Base-by-base conservation (phyloP, 148 eudicot genomes). In the Cornus controversa region DNA sequence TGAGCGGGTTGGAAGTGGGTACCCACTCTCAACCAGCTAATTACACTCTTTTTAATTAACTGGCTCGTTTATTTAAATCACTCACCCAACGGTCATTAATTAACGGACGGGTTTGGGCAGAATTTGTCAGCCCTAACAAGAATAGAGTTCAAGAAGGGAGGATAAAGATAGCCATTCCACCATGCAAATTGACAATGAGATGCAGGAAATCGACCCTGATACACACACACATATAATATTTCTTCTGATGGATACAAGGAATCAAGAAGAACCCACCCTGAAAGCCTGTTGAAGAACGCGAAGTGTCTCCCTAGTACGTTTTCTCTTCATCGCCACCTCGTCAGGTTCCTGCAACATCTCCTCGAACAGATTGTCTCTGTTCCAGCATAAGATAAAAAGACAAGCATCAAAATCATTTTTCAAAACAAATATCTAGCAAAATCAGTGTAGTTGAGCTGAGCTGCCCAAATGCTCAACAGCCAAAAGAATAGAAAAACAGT, bases 291-390 rank as follows among this genome's bases (percentile, higher is more conserved):
- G 91, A 54, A 93, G 92, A 77, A 92, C 83, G 66, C 88, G 92
- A 9, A 93, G 87, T 72, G 88, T 87, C 22, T 92, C 98, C 28
- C 93, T 90, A 47, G 95, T 76, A 62, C 91, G 95, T 86, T 91
- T 96, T 79, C 99, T 86, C 85, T 92, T 96, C 27, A 74, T 53
- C 45, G 97, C 87, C 73, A 96, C 85, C 75, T 93, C 99, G 74
- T 90, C 89, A 67, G 99, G 97, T 83, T 96, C 99, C 78, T 86
- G 98, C 87, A 96, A 78, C 99, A 96, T 91, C 80, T 96, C 97
- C 79, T 92, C 98, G 22, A 96, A 89, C 62, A 93, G 87, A 82
- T 93, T 91, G 77, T 96, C 99, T 79, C 99, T 96, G 90, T 69
- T 13, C 58, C 5, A 20, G 65, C 6, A 75, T 8, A 24, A 53